These are phyloP conservation scores for Botryotinia convoluta DNA, from an alignment of 2,329 filamentous ascomycete genomes.

Conservation along the genomic window DNA sequence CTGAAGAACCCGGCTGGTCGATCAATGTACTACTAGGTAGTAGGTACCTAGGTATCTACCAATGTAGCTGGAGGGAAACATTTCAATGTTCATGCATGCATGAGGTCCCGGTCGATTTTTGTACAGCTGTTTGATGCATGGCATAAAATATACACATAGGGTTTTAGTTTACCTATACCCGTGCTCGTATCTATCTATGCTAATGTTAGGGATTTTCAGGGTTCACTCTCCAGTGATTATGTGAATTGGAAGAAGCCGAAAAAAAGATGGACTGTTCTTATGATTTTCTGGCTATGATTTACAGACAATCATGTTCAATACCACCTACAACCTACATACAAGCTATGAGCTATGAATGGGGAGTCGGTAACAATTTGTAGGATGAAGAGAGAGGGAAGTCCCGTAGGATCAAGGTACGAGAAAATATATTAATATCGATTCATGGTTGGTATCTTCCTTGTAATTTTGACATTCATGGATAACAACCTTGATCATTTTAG, in stretches of 20 bases:
- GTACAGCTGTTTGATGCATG: background rate
- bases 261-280: background rate
- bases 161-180: background rate
- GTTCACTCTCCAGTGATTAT: background rate
- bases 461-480: background rate
- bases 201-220: background rate
- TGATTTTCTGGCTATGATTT: background rate
- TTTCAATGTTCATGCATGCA: background rate
- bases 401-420: background rate
- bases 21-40: background rate
- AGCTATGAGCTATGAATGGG: background rate
- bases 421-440: background rate
- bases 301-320: background rate
- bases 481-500: background rate
- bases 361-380: background rate
- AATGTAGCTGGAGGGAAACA: background rate
- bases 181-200: background rate
- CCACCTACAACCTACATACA: background rate
- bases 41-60: background rate
- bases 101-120: background rate
- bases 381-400: background rate
- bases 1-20: background rate
- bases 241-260: background rate
- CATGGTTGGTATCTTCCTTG: constrained; percentile 2
- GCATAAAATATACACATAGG: background rate